phyloP scores from a whole-genome alignment of 129 eudicot species.

The Centaurea solstitialis region DNA sequence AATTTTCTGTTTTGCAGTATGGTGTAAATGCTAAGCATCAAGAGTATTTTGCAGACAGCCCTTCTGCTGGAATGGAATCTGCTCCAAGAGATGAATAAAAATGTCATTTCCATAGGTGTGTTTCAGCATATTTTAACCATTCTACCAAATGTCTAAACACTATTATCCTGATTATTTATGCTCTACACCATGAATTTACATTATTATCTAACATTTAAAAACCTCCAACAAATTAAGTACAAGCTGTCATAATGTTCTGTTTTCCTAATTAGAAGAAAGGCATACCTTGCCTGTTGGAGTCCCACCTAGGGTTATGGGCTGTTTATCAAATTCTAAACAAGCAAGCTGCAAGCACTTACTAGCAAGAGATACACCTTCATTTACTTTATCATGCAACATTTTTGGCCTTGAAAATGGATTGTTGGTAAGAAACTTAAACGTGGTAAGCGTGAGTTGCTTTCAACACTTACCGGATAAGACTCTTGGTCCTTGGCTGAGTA shows the following conservation, averaged over 20 bases:
- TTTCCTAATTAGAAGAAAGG: background rate
- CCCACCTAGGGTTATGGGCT: background rate
- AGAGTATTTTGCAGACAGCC: slow-evolving; percentile 93
- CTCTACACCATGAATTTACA: background rate
- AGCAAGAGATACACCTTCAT: no score
- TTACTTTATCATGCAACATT: no score
- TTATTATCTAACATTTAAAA: background rate
- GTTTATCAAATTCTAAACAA: no score
- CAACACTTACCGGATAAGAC: no score
- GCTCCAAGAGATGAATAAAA: slow-evolving; percentile 60
- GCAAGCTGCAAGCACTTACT: no score
- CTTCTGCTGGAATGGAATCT: slow-evolving; percentile 86
- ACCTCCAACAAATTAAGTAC: background rate
- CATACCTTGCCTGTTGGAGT: background rate
- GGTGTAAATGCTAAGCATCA: slow-evolving; percentile 93
- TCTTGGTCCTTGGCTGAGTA: no score
- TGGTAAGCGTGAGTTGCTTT: no score
- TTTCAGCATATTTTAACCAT: background rate
- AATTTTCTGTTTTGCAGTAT: slow-evolving; percentile 44
- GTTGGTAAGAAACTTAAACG: no score
- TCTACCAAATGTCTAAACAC: background rate
- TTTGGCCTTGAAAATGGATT: no score
- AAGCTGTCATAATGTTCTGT: background rate
- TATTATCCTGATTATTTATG: background rate
- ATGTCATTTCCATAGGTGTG: background rate